These are phyloP conservation scores for Penicillium longicatenatum DNA, from an alignment of 495 filamentous ascomycete species.

Conservation along the genomic window DNA sequence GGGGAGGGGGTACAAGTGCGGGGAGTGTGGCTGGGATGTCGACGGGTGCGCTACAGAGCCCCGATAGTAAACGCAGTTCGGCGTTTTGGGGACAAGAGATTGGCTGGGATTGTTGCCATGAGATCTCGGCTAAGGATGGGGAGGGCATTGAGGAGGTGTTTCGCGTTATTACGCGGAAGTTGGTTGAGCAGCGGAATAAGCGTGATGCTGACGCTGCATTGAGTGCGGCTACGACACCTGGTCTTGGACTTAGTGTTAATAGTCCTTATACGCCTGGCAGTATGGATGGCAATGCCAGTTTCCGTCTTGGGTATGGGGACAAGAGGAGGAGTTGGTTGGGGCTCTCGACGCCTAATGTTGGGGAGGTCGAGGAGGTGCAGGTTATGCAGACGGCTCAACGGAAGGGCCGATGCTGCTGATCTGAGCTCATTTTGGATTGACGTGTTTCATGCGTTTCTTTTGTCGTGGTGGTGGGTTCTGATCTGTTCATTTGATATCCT, in stretches of 20 bases:
- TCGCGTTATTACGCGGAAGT: slow-evolving; percentile 86
- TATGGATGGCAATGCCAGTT: slow-evolving; percentile 44
- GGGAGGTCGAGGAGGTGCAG: slow-evolving; percentile 36
- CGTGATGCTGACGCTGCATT: slow-evolving; percentile 56
- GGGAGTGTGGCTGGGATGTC: slow-evolving; percentile 27
- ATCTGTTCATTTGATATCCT: slow-evolving; percentile 1
- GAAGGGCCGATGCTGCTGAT: slow-evolving; percentile 47
- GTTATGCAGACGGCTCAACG: slow-evolving; percentile 25
- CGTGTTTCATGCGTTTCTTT: slow-evolving; percentile 25
- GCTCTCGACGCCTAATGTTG: slow-evolving; percentile 45
- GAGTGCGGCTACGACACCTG: slow-evolving; percentile 44
- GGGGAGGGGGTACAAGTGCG: slow-evolving; percentile 1
- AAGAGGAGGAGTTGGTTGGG: slow-evolving; percentile 57
- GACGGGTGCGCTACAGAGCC: slow-evolving; percentile 55
- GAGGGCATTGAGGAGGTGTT: slow-evolving; percentile 98
- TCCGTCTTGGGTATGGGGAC: slow-evolving; percentile 46
- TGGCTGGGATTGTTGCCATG: slow-evolving; percentile 95
- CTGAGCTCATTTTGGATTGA: slow-evolving; percentile 1
- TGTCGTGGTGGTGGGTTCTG: background rate
- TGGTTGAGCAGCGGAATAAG: slow-evolving; percentile 86
- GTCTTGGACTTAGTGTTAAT: slow-evolving; percentile 7
- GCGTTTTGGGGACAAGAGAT: slow-evolving; percentile 92
- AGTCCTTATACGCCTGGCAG: slow-evolving; percentile 21
- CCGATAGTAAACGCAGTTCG: slow-evolving; percentile 74
- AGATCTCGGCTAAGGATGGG: slow-evolving; percentile 91